Evolutionary conservation across 2,329 filamentous ascomycete species (phyloP), one percentile per base, ranked within the genome.

Genomic region (Colletotrichum acutatum): DNA sequence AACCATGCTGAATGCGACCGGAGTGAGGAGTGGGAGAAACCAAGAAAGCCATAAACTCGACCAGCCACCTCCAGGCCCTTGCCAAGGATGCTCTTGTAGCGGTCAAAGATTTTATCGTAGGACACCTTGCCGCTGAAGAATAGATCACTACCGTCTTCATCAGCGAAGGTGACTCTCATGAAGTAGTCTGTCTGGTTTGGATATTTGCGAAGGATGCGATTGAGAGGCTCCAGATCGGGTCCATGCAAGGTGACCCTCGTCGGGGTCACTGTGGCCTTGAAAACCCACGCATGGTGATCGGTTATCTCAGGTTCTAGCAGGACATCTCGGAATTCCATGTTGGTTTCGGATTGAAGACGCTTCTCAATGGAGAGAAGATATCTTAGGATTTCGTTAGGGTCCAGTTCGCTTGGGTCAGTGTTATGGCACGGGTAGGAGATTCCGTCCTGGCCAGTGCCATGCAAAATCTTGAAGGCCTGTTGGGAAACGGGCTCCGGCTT

Each of bases 1-100:
- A 90, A 88, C 93, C 93, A 95, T 46, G 89, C 91, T 0, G 91
- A 91, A 71, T 94, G 93, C 0, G 90, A 87, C 14, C 94, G 87
- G 4, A 96, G 85, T 0, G 93, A 95, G 0, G 93, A 96, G 79
- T 95, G 92, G 0, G 93, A 95, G 80, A 95, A 96, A 0, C 94
- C 94, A 0, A 96, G 84, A 77, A 95, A 96, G 0, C 82, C 81
- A 77, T 90, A 95, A 0, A 81, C 78, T 14, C 90, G 85, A 0
- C 90, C 93, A 3, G 88, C 93, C 66, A 96, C 89, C 0, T 82
- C 78, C 32, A 97, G 89, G 0, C 91, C 91, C 0, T 85, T 77
- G 2, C 83, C 79, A 9, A 97, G 84, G 0, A 94, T 82, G 0
- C 78, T 74, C 65, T 88, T 88, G 80, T 95, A 95, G 0, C 91